Base-by-base conservation (phyloP, 2,329 filamentous ascomycete species). In the Xylaria hypoxylon region DNA sequence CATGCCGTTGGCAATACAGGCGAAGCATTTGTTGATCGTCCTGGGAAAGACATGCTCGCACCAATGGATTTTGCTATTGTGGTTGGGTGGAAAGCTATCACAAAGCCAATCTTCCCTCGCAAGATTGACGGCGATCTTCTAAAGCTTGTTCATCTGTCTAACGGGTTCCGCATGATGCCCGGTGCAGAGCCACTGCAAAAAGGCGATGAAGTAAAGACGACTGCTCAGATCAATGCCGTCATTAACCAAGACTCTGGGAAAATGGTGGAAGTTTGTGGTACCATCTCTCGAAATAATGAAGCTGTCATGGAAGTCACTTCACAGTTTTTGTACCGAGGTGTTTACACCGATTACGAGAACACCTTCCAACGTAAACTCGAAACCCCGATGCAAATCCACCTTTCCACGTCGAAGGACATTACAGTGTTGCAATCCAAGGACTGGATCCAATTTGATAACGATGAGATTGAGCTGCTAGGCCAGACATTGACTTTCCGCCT, bases 261-360 rank as follows among this genome's bases (percentile, higher is more conserved):
- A 86, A 97, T 99, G 94, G 96, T 99, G 19, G 96, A 99, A 81
- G 95, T 99, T n/a, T 97, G 94, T 76, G 96, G 96, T 69, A 99
- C 96, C 5, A 97, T 99, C 75, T 91, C 87, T 60, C 91, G 96
- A 48, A 89, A 94, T 60, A 91, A 91, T 28, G 81, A 92, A 79
- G 86, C 94, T 5, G 93, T 99, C 69, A 99, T 99, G 96, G 94
- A 99, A 78, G 96, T 99, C 31, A 98, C 94, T 13, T 97, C 94
- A 69, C 96, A 99, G 80, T 99, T 99, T 87, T 81, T 99, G 75
- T 99, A 99, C 85, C 91, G 96, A 56, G 96, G 96, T 63, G 86
- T 86, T 33, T 99, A 99, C 82, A 92, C 87, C 62, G 96, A 99
- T 80, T 99, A 89, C 74, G 92, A 97, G 82, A 99, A 97, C 83